phyloP scores from a whole-genome alignment of 2,329 filamentous ascomycete genomes.

The Rhexocercosporidium sp. region DNA sequence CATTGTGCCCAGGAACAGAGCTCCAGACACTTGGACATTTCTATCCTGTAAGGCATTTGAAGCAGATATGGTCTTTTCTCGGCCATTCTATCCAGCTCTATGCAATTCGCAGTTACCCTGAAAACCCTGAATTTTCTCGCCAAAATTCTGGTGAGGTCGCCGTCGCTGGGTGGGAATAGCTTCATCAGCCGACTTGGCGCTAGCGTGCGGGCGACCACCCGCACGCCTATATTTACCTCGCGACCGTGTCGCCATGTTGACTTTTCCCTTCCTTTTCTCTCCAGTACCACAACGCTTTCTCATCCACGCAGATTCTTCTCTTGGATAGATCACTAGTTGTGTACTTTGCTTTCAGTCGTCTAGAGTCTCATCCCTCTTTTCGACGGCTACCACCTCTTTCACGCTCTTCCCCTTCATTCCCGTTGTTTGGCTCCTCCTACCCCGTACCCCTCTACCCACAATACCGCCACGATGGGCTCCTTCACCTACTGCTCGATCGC shows the following conservation, averaged over 20 bases:
- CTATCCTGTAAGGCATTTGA: no score
- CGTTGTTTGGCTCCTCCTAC: not conserved
- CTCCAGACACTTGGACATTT: no score
- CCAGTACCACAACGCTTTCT: not conserved
- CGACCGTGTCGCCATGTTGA: not conserved
- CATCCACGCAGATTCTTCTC: not conserved
- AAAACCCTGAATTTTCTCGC: no score
- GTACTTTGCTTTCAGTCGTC: not conserved
- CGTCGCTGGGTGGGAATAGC: not conserved
- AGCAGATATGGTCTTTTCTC: no score
- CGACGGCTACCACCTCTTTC: not conserved
- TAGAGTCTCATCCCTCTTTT: not conserved
- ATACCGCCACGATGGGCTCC: not conserved
- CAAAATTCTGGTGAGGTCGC: not conserved
- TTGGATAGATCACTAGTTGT: slow-evolving; percentile 4
- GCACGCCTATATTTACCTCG: not conserved
- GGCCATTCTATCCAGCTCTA: no score
- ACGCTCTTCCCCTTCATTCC: not conserved
- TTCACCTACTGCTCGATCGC: not conserved
- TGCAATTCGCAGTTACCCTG: no score
- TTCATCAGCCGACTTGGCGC: not conserved
- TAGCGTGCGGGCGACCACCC: not conserved
- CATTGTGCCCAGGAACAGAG: no score
- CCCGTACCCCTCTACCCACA: not conserved
- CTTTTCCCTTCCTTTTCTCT: not conserved